Conservation (phyloP, 805 yeast genomes). For the Torulaspora microellipsoides region DNA sequence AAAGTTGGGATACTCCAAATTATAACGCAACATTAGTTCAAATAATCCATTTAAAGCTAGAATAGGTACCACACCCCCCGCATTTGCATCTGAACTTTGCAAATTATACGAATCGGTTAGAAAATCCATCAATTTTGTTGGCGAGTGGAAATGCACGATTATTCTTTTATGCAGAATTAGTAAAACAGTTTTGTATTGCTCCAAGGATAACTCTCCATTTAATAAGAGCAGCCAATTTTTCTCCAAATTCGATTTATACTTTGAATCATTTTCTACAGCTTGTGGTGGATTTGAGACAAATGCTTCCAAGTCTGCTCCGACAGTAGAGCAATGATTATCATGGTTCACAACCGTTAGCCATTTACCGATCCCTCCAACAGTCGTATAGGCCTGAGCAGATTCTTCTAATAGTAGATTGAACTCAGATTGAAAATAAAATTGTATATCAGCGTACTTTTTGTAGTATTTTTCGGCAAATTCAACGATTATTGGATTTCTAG, state of each 20-base stretch:
- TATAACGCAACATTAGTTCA: constrained; percentile 73
- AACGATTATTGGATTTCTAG: constrained; percentile 43
- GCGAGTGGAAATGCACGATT: constrained; percentile 73
- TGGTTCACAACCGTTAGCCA: constrained; percentile 39
- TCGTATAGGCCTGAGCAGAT: constrained; percentile 13
- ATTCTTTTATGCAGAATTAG: constrained; percentile 75
- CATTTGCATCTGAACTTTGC: constrained; percentile 22
- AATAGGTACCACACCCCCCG: constrained; percentile 59
- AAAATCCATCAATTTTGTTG: constrained; percentile 88
- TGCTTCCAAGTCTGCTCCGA: constrained; percentile 36
- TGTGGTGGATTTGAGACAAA: constrained; percentile 47
- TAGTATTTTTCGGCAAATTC: constrained; percentile 59
- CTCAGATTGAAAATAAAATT: constrained; percentile 63
- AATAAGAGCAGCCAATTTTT: constrained; percentile 59
- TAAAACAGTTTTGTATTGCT: constrained; percentile 66
- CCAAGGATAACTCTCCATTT: constrained; percentile 41
- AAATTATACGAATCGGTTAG: constrained; percentile 76
- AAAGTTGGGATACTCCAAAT: constrained; percentile 89
- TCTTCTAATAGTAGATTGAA: constrained; percentile 32
- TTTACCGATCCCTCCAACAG: constrained; percentile 31
- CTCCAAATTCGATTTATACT: constrained; percentile 65
- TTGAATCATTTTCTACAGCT: constrained; percentile 35
- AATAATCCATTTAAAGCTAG: constrained; percentile 84
- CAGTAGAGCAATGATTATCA: constrained; percentile 31
- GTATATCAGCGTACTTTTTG: constrained; percentile 65